phyloP scores from a whole-genome alignment of 306 rosid genomes.

The Fagus crenata region DNA sequence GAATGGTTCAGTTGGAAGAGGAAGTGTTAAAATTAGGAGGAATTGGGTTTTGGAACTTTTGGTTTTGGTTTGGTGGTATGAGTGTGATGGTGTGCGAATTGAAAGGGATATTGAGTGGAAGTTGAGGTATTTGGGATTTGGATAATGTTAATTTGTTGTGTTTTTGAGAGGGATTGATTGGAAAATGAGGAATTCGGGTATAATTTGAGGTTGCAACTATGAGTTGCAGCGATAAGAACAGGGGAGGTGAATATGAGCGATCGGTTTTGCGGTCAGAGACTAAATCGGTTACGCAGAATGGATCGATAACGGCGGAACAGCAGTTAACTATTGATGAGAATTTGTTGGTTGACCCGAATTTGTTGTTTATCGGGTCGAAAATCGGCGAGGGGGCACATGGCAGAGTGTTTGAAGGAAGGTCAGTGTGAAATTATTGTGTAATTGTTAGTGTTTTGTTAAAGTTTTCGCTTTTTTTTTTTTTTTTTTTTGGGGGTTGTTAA shows the following conservation, averaged over 20 bases:
- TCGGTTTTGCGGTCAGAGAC: conserved; percentile 37
- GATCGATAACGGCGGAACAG: conserved; percentile 40
- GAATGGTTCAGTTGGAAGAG: conserved; percentile 42
- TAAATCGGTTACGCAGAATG: conserved; percentile 50
- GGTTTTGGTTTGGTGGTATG: conserved; percentile 26
- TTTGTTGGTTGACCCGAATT: conserved; percentile 85
- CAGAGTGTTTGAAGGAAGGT: conserved; percentile 97
- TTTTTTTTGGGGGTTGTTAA: conserved; percentile 9
- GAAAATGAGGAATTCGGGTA: conserved; percentile 58
- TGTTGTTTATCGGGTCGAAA: conserved; percentile 76
- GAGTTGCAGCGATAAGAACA: conserved; percentile 59
- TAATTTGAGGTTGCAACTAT: conserved; percentile 71
- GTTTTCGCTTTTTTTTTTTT: neutral
- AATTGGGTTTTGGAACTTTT: conserved; percentile 29
- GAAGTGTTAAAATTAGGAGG: conserved; percentile 18
- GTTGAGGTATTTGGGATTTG: conserved; percentile 33
- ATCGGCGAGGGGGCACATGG: conserved; percentile 99
- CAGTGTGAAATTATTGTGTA: conserved; percentile 37
- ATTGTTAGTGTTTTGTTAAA: too few species aligned
- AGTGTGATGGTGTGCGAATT: conserved; percentile 23
- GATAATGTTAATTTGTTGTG: conserved; percentile 27
- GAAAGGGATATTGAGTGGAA: conserved; percentile 26
- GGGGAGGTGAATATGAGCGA: conserved; percentile 45
- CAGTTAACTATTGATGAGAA: conserved; percentile 73
- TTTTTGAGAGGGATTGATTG: conserved; percentile 14